phyloP scores from a whole-genome alignment of 192 early-diverging fungal species.

The Backusella mclennaniae region DNA sequence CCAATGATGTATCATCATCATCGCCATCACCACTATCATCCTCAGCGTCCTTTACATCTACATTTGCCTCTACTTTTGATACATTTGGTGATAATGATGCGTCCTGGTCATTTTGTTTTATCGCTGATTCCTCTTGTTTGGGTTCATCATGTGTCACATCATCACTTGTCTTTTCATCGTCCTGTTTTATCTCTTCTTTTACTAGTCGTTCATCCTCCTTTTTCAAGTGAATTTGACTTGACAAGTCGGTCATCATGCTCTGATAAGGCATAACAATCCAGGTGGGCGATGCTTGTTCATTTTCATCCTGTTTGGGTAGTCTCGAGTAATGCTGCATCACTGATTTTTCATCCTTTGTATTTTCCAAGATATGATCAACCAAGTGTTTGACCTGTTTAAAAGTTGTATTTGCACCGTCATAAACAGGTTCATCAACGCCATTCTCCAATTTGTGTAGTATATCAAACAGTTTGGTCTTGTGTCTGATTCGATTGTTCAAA shows the following conservation, averaged over 20 bases:
- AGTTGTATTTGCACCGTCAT: neutral
- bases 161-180: neutral
- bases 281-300: neutral
- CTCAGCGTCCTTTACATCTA: no score
- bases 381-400: neutral
- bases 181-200: neutral
- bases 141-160: neutral
- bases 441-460: neutral
- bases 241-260: neutral
- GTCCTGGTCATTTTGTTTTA: neutral
- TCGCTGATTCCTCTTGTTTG: neutral
- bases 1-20: no score
- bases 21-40: no score
- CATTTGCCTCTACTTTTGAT: neutral
- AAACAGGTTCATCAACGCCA: neutral
- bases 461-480: neutral
- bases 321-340: neutral
- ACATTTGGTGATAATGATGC: neutral
- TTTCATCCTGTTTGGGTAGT: neutral
- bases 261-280: conserved; percentile 3
- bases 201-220: neutral
- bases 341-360: conserved; percentile 5
- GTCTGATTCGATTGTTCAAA: neutral
- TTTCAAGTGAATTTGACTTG: neutral
- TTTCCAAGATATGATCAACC: conserved; percentile 13